Evolutionary conservation across 2,329 filamentous ascomycete species (phyloP), one percentile per base, ranked within the genome.

Genomic region (Lachnellula willkommii): DNA sequence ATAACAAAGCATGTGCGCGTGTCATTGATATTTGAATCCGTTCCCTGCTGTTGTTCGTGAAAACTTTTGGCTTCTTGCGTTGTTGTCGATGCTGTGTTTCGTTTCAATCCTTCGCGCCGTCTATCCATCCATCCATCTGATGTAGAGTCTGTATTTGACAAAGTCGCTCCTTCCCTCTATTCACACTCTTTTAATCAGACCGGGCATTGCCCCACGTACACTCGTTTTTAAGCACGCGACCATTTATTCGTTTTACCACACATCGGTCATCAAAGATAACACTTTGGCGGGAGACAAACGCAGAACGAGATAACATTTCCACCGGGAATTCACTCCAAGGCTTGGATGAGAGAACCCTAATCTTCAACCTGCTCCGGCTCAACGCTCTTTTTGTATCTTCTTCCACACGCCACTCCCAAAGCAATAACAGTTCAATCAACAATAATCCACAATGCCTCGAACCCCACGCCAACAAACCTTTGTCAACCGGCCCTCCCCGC

Each of bases 401-500:
- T 26, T 22, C 47, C 6, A 47, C 20, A 20, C 47, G 22, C 11
- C 24, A 20, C 37, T 15, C 22, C 24, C 15, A 11, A 32, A 32
- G 11, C 12, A 45, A 15, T 20, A 20, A 24, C 6, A 43, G 8
- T 14, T 28, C 49, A 35, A 8, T 35, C 40, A 55, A 20, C 37
- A 49, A 20, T 24, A 37, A 22, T 24, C 51, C 40, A 59, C 46
- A 36, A 65, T 64, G 63, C 60, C 58, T 28, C 58, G 59, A 14
- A 63, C 62, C 26, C 62, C 60, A 47, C 59, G 62, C 8, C 45
- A 53, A 24, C 51, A 53, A 7, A 57, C 59, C 8, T 59, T 60
- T 35, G 56, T 63, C 24, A 57, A 57, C 28, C 62, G 59, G 12
- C 68, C 68, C 7, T 69, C 67, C 2, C 69, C 69, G 5, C 63